phyloP scores from a whole-genome alignment of 345 rosid species.

The Melaleuca alternifolia region DNA sequence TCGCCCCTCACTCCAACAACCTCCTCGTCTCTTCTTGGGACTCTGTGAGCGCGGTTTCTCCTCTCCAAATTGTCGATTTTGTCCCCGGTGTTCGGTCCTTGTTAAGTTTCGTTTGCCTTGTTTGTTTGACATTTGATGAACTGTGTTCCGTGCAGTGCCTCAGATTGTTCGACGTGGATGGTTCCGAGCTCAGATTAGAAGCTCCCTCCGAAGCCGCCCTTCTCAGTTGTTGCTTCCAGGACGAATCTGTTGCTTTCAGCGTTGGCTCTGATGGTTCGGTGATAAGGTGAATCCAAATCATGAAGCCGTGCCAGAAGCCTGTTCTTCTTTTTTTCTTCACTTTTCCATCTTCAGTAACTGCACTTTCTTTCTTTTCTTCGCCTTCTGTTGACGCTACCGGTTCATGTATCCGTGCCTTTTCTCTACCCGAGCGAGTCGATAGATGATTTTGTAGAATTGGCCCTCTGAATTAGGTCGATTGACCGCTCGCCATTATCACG shows the following conservation, averaged over 20 bases:
- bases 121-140: background rate
- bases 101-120: background rate
- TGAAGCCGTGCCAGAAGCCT: background rate
- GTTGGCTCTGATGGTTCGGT: slow-evolving; percentile 75
- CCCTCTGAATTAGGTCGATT: background rate
- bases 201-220: slow-evolving; percentile 46
- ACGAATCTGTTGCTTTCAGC: slow-evolving; percentile 35
- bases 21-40: slow-evolving; percentile 94
- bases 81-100: background rate
- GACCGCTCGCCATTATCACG: background rate
- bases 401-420: background rate
- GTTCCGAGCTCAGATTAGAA: slow-evolving; percentile 36
- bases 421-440: background rate
- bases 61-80: background rate
- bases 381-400: background rate
- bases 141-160: slow-evolving; percentile 25
- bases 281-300: slow-evolving; percentile 33
- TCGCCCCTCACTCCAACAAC: slow-evolving; percentile 65
- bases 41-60: slow-evolving; percentile 35
- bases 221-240: slow-evolving; percentile 72
- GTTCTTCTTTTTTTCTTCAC: background rate
- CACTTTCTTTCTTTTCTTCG: background rate
- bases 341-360: background rate
- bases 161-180: slow-evolving; percentile 69
- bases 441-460: background rate